phyloP scores from a whole-genome alignment of 2,329 filamentous ascomycete species.

The Sporothrix inflata region DNA sequence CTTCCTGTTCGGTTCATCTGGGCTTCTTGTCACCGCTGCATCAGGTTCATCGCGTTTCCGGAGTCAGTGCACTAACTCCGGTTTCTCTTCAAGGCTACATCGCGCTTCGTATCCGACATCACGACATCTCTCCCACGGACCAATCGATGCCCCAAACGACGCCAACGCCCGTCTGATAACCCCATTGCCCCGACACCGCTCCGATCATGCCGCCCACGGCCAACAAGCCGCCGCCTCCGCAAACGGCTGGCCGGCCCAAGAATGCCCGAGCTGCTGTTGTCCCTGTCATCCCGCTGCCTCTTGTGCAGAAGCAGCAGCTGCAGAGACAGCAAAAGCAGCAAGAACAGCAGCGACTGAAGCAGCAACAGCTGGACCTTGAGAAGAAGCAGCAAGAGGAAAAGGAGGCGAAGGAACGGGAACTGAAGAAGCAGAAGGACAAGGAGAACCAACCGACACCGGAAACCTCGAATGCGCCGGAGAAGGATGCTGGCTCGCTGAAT shows the following conservation, averaged over 20 bases:
- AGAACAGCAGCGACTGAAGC: conserved; percentile 27
- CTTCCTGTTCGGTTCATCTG: background rate
- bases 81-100: background rate
- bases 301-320: conserved; percentile 33
- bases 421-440: conserved; percentile 3
- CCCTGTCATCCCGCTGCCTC: conserved; percentile 34
- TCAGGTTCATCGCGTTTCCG: background rate
- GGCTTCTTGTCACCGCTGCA: background rate
- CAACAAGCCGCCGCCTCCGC: conserved; percentile 22
- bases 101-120: background rate
- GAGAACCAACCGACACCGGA: background rate
- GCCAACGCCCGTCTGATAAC: background rate
- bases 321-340: conserved; percentile 30
- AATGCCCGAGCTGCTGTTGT: conserved; percentile 28
- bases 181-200: background rate
- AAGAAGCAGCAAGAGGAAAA: conserved; percentile 22
- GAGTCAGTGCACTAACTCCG: background rate
- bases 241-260: conserved; percentile 24
- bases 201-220: conserved; percentile 29
- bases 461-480: background rate
- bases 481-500: background rate
- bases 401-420: conserved; percentile 13
- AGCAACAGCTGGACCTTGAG: conserved; percentile 16
- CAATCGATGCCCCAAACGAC: conserved; percentile 11
- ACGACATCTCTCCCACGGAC: background rate